phyloP scores from a whole-genome alignment of 345 rosid species.

The Anastatica hierochuntica region DNA sequence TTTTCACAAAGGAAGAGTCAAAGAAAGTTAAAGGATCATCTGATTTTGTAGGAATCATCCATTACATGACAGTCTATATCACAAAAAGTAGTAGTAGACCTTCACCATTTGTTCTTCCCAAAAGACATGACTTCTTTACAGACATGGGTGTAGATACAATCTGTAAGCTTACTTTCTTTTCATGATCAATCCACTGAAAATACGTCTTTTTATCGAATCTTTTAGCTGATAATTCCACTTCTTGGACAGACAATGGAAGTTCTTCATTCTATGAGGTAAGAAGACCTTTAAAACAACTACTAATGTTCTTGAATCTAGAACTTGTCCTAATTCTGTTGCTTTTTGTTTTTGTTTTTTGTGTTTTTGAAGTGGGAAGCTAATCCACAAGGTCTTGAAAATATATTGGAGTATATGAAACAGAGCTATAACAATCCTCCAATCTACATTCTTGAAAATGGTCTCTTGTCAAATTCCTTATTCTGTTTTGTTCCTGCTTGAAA shows the following conservation, averaged over 20 bases:
- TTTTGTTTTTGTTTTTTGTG: neutral
- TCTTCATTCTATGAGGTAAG: constrained; percentile 13
- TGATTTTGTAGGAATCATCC: constrained; percentile 51
- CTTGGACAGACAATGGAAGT: constrained; percentile 24
- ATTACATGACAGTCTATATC: constrained; percentile 25
- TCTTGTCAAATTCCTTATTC: neutral
- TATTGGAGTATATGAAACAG: constrained; percentile 33
- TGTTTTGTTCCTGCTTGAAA: neutral
- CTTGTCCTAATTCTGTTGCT: neutral
- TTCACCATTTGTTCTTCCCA: constrained; percentile 9
- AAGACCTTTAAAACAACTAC: neutral
- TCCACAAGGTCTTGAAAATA: constrained; percentile 29
- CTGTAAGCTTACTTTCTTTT: constrained; percentile 20
- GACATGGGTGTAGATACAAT: constrained; percentile 26
- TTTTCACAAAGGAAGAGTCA: constrained; percentile 46
- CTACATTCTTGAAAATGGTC: constrained; percentile 44
- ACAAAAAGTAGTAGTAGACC: constrained; percentile 26
- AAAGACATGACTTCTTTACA: constrained; percentile 19
- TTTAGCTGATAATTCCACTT: neutral
- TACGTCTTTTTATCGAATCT: no score
- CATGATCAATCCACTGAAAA: no score
- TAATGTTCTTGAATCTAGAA: neutral
- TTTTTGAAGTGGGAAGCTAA: constrained; percentile 24
- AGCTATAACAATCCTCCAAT: constrained; percentile 35
- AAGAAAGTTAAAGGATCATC: constrained; percentile 46